Base-by-base conservation (phyloP, 306 rosid species). In the Quercus suber region DNA sequence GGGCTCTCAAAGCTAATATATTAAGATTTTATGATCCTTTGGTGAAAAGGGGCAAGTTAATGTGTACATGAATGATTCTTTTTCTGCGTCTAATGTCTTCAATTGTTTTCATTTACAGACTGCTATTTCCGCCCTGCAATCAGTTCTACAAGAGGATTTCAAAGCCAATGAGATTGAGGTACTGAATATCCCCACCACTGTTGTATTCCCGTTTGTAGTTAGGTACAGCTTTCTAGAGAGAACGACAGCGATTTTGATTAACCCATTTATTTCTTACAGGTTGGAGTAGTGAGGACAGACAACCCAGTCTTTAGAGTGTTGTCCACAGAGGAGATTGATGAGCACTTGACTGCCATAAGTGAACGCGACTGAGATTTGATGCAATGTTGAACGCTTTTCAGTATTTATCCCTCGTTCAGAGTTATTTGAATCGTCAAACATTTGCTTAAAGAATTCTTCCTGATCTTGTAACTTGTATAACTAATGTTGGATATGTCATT, bases 141-240 rank as follows among this genome's bases (percentile, higher is more conserved):
- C 98, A 51, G 99, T 95, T 84, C 98, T 95, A 71, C 99, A 96
- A 83, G 98, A 96, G 89, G 99, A 96, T 82, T 96, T 96, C 33
- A 96, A 93, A 89, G 96, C 99, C 83, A 93, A 87, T 19, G 99
- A 96, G 85, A 93, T 96, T 61, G 99, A 96, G 99, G 99, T 96
- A 91, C 37, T 63, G 21, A 41, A 64, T 72, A 1, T 75, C 58
- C 76, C 1, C 53, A 67, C 49, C n/a, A 3, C 61, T 27, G 19
- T 28, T 35, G 52, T 49, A 41, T 30, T 5, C 28, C 5, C 11
- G 4, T 59, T 33, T 31, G 28, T 53, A 70, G 67, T 55, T 57
- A 60, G 52, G 8, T 27, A 53, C 52, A 67, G 30, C 27, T 33
- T 4, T 19, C 51, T 68, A 4, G 28, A 68, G 21, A 30, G 6